A percentile compares a stretch with the other conserved stretches of the same genome.
Conservation (phyloP, 768 basidiomycete genomes). For the Mycena alexandri region DNA sequence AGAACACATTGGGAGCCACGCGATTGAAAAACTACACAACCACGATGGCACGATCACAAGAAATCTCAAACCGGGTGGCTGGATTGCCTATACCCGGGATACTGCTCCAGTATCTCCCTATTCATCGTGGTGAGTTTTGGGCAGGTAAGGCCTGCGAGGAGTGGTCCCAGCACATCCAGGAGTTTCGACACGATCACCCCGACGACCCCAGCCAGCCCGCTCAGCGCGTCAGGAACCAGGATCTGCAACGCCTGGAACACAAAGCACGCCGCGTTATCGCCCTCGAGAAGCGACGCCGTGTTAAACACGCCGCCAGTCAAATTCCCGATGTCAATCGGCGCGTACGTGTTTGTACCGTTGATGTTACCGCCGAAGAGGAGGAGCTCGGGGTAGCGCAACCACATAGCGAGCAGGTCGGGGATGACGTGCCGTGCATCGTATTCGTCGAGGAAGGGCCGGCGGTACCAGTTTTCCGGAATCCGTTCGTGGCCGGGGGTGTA, state of each 20-base stretch:
- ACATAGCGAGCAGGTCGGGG: background rate
- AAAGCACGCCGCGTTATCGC: constrained; percentile 11
- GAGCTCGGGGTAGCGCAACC: background rate
- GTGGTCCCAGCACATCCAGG: background rate
- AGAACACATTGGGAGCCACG: too few relatives aligned
- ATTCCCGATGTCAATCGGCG: constrained; percentile 2
- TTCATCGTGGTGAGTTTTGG: background rate
- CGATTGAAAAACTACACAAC: too few relatives aligned
- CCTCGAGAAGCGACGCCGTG: background rate
- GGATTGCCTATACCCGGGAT: constrained; percentile 25
- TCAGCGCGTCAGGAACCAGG: background rate
- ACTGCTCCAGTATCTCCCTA: background rate
- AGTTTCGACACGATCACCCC: background rate
- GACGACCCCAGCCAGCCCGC: background rate
- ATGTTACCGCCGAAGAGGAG: constrained; percentile 15
- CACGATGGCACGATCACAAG: too few relatives aligned
- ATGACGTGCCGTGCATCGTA: background rate
- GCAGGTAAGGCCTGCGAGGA: background rate
- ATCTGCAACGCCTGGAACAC: constrained; percentile 11
- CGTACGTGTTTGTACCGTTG: constrained; percentile 4
- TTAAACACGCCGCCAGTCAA: constrained; percentile 5
- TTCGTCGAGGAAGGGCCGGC: background rate
- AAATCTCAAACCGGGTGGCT: too few relatives aligned
- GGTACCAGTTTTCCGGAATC: constrained; percentile 26
- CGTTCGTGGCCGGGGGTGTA: constrained; percentile 10